Base-by-base conservation (phyloP, 805 yeast species). In the Zygosaccharomyces pseudorouxii region DNA sequence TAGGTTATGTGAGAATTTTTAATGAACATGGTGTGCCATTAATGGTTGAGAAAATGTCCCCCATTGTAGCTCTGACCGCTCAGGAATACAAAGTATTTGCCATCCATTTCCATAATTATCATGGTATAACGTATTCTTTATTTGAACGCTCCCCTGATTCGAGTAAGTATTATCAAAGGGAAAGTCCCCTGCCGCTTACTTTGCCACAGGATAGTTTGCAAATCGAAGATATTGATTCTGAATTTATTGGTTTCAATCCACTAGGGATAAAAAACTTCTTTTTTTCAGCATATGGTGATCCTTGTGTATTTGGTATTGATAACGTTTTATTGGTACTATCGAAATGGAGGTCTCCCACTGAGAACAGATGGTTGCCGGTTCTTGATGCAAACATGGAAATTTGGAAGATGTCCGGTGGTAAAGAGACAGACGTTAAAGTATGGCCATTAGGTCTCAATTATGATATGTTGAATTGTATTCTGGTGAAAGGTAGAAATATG, bases 231-330 rank as follows among this genome's bases (percentile, higher is more conserved):
- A 58, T 68, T 72, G 48, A 57, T 70, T 52, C 53, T 6, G 52
- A 56, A 11, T 65, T 62, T 42, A 42, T 55, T 2, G 45, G 22
- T 45, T 62, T 44, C 51, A 65, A 54, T 43, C 65, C 70, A 19
- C 38, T 53, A 65, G 85, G 55, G 28, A 53, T 65, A 12, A 80
- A 78, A 53, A 84, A 90, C 2, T 64, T 87, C n/a, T 89, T 93
- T 60, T 93, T 92, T 72, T 84, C 88, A 38, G 82, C 83, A 39
- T 83, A 79, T 58, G 96, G 96, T 18, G 97, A 92, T 64, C 99
- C 99, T 0, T 86, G 93, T 54, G 64, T 90, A 5, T 85, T 83
- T 47, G 96, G 95, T n/a, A 71, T 75, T 28, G 89, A 84, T 54
- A 89, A 89, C 52, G 77, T 82, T 9, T 72, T 93, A 33, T 65